Percentiles rank a stretch among this genome's conserved stretches.
These are phyloP conservation scores for Kwoniella europaea DNA, from an alignment of 768 basidiomycete genomes.

Conservation along the genomic window DNA sequence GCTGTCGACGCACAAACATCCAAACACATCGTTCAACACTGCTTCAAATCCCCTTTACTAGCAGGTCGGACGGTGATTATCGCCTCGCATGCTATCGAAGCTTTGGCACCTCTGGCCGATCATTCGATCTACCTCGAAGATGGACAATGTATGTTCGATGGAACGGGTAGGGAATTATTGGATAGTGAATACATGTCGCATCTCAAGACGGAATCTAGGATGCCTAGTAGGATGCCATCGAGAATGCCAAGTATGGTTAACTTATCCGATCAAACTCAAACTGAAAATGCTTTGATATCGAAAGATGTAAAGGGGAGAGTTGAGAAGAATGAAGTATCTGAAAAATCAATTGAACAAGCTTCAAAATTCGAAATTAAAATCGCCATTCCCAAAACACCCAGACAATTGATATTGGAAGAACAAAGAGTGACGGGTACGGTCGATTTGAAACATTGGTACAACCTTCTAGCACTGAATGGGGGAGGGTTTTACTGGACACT, in stretches of 20 bases:
- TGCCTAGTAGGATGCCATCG: slow-evolving; percentile 8
- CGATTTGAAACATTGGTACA: slow-evolving; percentile 34
- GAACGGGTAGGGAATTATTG: slow-evolving; percentile 35
- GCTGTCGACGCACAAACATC: slow-evolving; percentile 68
- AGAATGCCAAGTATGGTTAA: slow-evolving; percentile 6
- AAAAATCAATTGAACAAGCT: slow-evolving; percentile 12
- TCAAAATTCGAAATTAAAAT: slow-evolving; percentile 30
- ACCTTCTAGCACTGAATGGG: slow-evolving; percentile 37
- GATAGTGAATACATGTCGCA: slow-evolving; percentile 42
- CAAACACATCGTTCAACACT: slow-evolving; percentile 63
- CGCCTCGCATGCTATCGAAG: slow-evolving; percentile 59
- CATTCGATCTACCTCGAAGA: slow-evolving; percentile 50
- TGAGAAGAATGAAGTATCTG: slow-evolving; percentile 4
- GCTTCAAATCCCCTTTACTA: slow-evolving; percentile 62
- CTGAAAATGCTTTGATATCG: not conserved
- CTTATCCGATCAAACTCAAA: not conserved
- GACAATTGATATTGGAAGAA: slow-evolving; percentile 45
- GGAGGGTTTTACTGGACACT: slow-evolving; percentile 31
- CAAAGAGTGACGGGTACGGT: slow-evolving; percentile 27
- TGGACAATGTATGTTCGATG: slow-evolving; percentile 34
- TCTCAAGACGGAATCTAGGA: slow-evolving; percentile 24
- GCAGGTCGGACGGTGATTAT: slow-evolving; percentile 64
- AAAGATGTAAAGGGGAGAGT: not conserved
- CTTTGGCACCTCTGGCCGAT: slow-evolving; percentile 50
- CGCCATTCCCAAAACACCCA: slow-evolving; percentile 35